Evolutionary conservation across 2,329 filamentous ascomycete genomes (phyloP).

Genomic region (Xylaria sp.): DNA sequence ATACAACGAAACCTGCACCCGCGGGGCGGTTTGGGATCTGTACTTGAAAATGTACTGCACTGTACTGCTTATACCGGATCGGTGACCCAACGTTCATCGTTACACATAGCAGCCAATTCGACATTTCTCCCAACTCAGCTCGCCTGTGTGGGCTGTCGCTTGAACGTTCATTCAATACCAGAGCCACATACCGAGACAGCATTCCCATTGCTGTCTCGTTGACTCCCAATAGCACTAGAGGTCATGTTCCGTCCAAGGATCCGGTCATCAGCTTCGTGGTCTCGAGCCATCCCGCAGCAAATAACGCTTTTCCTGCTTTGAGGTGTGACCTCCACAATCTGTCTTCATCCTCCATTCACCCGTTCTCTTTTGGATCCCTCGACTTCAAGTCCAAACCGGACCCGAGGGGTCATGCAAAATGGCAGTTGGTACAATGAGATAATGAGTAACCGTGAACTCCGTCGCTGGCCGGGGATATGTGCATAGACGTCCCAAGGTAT

Average conservation of each 20-base stretch:
- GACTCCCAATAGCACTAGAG: not conserved
- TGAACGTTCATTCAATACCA: constrained; percentile 13
- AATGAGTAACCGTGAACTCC: constrained; percentile 42
- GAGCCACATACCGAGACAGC: constrained; percentile 3
- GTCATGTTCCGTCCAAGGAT: not conserved
- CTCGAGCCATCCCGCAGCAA: constrained; percentile 1
- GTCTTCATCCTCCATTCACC: not conserved
- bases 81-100: constrained; percentile 14
- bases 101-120: constrained; percentile 15
- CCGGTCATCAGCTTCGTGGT: constrained; percentile 23
- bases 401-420: constrained; percentile 11
- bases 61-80: constrained; percentile 11
- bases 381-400: constrained; percentile 15
- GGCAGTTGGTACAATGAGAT: constrained; percentile 22
- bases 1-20: constrained; percentile 22
- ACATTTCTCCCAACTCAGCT: constrained; percentile 7
- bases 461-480: constrained; percentile 42
- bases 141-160: not conserved
- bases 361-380: constrained; percentile 15
- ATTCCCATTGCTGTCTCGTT: constrained; percentile 5
- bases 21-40: constrained; percentile 1
- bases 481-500: constrained; percentile 31
- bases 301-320: constrained; percentile 5
- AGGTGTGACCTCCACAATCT: constrained; percentile 10
- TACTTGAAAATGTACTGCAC: constrained; percentile 13